Evolutionary conservation across 2,329 filamentous ascomycete species (phyloP).

Genomic region (Fusarium sp.): DNA sequence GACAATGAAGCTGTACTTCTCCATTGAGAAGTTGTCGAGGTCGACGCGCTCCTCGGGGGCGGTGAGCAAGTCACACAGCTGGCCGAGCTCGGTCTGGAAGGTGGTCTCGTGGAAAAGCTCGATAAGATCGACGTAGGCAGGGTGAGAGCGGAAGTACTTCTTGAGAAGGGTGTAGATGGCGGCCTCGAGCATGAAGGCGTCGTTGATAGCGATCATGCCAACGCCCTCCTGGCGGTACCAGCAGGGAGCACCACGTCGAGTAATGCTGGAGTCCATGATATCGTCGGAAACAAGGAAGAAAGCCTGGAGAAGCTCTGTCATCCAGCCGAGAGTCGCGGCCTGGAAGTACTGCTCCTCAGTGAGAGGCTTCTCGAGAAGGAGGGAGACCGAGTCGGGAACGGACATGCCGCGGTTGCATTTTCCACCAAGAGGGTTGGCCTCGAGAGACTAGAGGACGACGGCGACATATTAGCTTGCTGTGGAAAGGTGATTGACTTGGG

Average conservation of each 20-base stretch:
- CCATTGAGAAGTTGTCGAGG: constrained; percentile 93
- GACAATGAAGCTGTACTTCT: constrained; percentile 98
- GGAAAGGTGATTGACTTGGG: not conserved
- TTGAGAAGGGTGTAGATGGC: constrained; percentile 92
- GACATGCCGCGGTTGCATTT: constrained; percentile 99
- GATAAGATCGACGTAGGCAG: constrained; percentile 88
- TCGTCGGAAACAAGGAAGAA: constrained; percentile 99
- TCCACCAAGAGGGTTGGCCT: constrained; percentile 89
- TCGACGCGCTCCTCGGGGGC: constrained; percentile 94
- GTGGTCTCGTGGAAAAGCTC: constrained; percentile 97
- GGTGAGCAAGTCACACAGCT: constrained; percentile 93
- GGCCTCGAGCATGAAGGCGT: constrained; percentile 94
- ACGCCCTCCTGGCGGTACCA: constrained; percentile 94
- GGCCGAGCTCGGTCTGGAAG: constrained; percentile 94
- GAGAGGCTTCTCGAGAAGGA: constrained; percentile 80
- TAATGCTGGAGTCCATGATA: constrained; percentile 98
- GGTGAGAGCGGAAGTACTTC: constrained; percentile 91
- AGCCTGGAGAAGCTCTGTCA: constrained; percentile 97
- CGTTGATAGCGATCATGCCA: constrained; percentile 98
- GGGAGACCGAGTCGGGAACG: constrained; percentile 88
- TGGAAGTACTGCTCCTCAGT: constrained; percentile 88
- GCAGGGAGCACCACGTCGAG: constrained; percentile 92
- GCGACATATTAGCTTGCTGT: not conserved
- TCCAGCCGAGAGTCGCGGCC: constrained; percentile 90
- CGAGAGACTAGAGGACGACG: constrained; percentile 66